Percentiles rank a stretch among this genome's conserved stretches.
Conservation (phyloP, 1,284 basidiomycete species). For the Austroboletus olivaceoglutinosus region DNA sequence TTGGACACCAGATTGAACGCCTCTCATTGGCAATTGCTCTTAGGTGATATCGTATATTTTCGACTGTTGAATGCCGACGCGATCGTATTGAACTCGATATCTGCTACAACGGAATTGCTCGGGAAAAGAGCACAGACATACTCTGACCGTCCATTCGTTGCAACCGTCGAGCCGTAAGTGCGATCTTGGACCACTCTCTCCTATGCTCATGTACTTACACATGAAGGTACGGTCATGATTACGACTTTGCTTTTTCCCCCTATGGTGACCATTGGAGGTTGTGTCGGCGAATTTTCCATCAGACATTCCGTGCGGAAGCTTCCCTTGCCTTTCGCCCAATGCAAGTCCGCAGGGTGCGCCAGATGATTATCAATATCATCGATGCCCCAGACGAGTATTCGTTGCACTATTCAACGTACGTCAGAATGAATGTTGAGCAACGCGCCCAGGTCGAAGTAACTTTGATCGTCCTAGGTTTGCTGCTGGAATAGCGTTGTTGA, state of each 20-base stretch:
- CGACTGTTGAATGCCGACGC: conserved; percentile 10
- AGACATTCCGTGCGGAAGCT: background rate
- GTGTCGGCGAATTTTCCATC: conserved; percentile 1
- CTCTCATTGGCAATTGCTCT: background rate
- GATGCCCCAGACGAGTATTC: conserved; percentile 6
- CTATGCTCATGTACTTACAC: background rate
- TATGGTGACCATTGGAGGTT: conserved; percentile 5
- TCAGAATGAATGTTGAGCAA: background rate
- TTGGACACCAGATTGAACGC: background rate
- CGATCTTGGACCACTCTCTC: background rate
- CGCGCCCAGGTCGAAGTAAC: background rate
- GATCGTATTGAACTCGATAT: conserved; percentile 8
- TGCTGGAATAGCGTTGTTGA: conserved; percentile 10
- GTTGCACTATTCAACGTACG: conserved; percentile 4
- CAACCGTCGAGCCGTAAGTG: conserved; percentile 8
- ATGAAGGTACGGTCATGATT: conserved; percentile 3
- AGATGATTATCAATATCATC: conserved; percentile 6
- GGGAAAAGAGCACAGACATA: conserved; percentile 18
- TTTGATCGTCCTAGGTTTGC: conserved; percentile 4
- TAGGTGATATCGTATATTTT: conserved; percentile 15
- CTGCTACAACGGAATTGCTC: conserved; percentile 4
- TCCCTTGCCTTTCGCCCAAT: conserved; percentile 6
- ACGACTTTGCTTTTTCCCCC: background rate
- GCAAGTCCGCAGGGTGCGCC: conserved; percentile 6
- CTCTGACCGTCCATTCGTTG: conserved; percentile 5